Evolutionary conservation across 1,139 yeast species (phyloP).

Genomic region (Zygoascus sp.): DNA sequence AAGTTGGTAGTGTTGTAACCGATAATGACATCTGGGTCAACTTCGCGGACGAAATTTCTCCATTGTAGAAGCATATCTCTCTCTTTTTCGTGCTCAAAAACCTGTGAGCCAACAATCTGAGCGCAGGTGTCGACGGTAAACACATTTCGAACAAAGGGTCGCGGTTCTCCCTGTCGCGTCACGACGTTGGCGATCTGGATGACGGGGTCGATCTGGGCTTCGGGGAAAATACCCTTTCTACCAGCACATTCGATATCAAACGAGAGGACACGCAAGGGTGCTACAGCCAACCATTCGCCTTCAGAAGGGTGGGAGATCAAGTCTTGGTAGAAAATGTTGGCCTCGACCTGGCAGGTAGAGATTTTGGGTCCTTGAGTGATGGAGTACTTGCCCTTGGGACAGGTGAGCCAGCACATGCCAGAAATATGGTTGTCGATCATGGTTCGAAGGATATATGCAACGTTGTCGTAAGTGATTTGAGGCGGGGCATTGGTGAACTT

Average conservation of each 20-base stretch:
- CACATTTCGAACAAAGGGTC: conserved; percentile 90
- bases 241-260: conserved; percentile 99
- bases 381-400: conserved; percentile 69
- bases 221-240: conserved; percentile 94
- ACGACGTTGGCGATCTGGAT: conserved; percentile 97
- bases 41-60: conserved; percentile 76
- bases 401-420: conserved; percentile 97
- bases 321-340: conserved; percentile 61
- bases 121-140: conserved; percentile 90
- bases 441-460: conserved; percentile 75
- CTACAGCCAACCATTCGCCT: conserved; percentile 91
- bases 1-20: conserved; percentile 95
- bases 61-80: conserved; percentile 78
- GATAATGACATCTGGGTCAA: conserved; percentile 94
- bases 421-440: conserved; percentile 86
- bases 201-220: conserved; percentile 87
- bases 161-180: conserved; percentile 67
- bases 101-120: conserved; percentile 90
- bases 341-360: conserved; percentile 84
- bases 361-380: conserved; percentile 33
- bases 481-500: conserved; percentile 32
- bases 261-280: conserved; percentile 88
- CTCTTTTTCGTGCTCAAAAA: conserved; percentile 70
- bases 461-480: conserved; percentile 77
- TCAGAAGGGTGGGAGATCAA: conserved; percentile 80